Conservation (phyloP, 225 moss, liverwort and hornwort genomes). For the Physcomitrellopsis africana region DNA sequence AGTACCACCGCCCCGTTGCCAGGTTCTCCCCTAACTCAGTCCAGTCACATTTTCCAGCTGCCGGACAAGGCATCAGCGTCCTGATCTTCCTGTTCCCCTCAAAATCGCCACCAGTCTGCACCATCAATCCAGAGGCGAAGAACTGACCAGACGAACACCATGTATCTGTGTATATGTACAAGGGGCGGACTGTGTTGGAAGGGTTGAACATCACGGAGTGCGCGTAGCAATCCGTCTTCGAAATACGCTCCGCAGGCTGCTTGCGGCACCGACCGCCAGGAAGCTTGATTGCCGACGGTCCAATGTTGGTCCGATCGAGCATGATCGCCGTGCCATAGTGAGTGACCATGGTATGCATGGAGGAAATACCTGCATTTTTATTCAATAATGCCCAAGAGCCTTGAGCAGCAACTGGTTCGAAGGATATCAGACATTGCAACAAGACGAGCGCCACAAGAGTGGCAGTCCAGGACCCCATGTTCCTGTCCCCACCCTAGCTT, state of each 20-base stretch:
- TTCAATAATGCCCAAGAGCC: conserved; percentile 14
- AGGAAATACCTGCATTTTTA: conserved; percentile 4
- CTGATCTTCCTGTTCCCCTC: conserved; percentile 33
- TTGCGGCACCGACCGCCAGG: conserved; percentile 18
- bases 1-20: conserved; percentile 28
- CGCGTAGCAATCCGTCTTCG: conserved; percentile 25
- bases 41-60: conserved; percentile 30
- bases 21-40: conserved; percentile 2
- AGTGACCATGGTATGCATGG: conserved; percentile 26
- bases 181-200: conserved; percentile 1
- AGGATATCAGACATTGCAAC: neutral
- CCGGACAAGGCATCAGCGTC: conserved; percentile 14
- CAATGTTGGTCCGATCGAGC: conserved; percentile 21
- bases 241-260: neutral
- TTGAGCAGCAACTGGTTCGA: neutral
- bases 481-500: neutral
- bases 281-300: conserved; percentile 14
- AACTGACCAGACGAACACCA: conserved; percentile 27
- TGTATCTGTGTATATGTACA: conserved; percentile 20
- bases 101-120: conserved; percentile 34
- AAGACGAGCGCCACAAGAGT: neutral
- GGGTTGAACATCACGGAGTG: conserved; percentile 27
- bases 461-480: neutral
- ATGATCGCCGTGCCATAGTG: conserved; percentile 25
- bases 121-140: conserved; percentile 19